Conservation (phyloP, 768 basidiomycete genomes). For the Auriscalpium orientale region DNA sequence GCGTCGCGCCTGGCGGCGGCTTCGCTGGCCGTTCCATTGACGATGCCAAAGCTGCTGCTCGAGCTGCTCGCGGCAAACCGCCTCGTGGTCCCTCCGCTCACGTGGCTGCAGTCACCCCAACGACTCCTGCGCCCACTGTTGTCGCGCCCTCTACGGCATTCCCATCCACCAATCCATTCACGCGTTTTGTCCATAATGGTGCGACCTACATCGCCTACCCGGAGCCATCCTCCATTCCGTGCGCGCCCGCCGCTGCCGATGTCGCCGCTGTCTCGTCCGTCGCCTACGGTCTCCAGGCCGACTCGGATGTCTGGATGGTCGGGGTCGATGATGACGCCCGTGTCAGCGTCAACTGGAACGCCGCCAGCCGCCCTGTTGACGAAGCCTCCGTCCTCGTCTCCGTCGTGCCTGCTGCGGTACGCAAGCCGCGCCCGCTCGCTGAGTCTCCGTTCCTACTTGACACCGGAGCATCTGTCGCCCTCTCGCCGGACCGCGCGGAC, state of each 20-base stretch:
- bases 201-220: no score
- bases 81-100: no score
- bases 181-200: no score
- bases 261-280: not conserved
- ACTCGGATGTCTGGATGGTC: not conserved
- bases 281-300: not conserved
- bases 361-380: not conserved
- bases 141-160: no score
- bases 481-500: conserved; percentile 19
- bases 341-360: not conserved
- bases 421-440: not conserved
- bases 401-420: not conserved
- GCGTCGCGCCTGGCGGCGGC: not conserved
- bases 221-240: no score
- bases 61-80: no score
- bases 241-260: no score
- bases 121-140: no score
- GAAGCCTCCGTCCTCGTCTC: not conserved
- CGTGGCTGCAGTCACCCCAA: no score
- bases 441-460: conserved; percentile 18
- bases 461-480: conserved; percentile 20
- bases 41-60: not conserved
- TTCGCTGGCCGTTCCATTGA: not conserved
- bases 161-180: no score
- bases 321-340: no score